These are phyloP conservation scores for Termitomyces sp. DNA, from an alignment of 768 basidiomycete genomes.

Conservation along the genomic window DNA sequence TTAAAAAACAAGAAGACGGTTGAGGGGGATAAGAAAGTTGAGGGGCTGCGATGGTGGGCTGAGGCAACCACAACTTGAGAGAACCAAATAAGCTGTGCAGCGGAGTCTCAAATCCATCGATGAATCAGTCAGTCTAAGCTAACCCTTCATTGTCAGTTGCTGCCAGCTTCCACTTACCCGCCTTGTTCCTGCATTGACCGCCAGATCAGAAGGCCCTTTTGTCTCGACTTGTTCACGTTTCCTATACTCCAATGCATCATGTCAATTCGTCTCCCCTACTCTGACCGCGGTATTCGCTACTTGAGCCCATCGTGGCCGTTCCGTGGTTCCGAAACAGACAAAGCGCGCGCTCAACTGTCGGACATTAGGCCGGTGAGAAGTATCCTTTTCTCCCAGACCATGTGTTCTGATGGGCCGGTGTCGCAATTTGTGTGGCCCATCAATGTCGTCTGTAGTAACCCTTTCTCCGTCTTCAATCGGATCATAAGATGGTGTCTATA, in stretches of 20 bases:
- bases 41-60: constrained; percentile 24
- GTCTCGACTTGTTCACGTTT: neutral
- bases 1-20: constrained; percentile 3
- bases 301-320: neutral
- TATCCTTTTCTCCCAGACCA: neutral
- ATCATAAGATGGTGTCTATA: neutral
- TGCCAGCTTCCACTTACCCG: neutral
- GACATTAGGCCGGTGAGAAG: constrained; percentile 3
- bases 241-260: neutral
- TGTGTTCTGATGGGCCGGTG: neutral
- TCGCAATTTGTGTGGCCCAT: constrained; percentile 11
- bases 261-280: neutral
- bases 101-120: constrained; percentile 47
- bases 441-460: neutral
- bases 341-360: neutral
- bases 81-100: constrained; percentile 42
- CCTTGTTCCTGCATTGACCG: neutral
- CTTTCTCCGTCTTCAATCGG: neutral
- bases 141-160: neutral
- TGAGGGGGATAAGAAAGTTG: constrained; percentile 13
- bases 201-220: neutral
- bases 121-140: constrained; percentile 22
- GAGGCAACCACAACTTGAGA: constrained; percentile 27
- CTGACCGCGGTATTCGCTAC: neutral
- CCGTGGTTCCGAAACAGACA: constrained; percentile 4